A percentile compares a stretch with the other conserved stretches of the same genome.
Conservation (phyloP, 1,284 basidiomycete species). For the Fomitopsis betulina region DNA sequence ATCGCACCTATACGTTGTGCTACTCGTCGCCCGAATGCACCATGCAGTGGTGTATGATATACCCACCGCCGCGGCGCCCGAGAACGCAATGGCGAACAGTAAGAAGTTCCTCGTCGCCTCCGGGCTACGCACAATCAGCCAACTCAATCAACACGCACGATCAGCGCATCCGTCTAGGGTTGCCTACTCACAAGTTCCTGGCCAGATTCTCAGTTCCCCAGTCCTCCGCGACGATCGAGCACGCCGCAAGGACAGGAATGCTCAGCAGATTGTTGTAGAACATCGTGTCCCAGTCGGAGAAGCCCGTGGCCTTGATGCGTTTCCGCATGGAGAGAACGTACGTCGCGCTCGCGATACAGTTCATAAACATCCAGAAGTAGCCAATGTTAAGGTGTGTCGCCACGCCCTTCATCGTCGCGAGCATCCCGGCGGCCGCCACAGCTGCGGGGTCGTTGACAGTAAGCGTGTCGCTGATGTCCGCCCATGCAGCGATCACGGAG, state of each 20-base stretch:
- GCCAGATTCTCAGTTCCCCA: slow-evolving; percentile 82
- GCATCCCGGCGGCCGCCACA: slow-evolving; percentile 32
- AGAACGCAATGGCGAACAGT: slow-evolving; percentile 88
- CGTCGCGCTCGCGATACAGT: slow-evolving; percentile 88
- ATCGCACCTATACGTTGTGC: slow-evolving; percentile 89
- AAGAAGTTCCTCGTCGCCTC: slow-evolving; percentile 77
- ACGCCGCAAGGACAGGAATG: slow-evolving; percentile 84
- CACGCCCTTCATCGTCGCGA: slow-evolving; percentile 43
- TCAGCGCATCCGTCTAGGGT: background rate
- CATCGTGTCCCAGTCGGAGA: slow-evolving; percentile 99
- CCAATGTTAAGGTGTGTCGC: slow-evolving; percentile 71
- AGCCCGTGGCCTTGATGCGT: slow-evolving; percentile 95
- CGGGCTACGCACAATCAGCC: slow-evolving; percentile 51
- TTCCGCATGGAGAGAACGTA: slow-evolving; percentile 98
- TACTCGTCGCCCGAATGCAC: slow-evolving; percentile 95
- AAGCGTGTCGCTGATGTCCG: slow-evolving; percentile 68
- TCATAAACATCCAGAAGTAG: slow-evolving; percentile 95
- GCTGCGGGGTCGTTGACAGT: slow-evolving; percentile 40
- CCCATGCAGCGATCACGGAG: slow-evolving; percentile 94
- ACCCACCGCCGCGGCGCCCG: slow-evolving; percentile 93
- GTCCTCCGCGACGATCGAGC: slow-evolving; percentile 86
- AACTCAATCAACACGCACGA: background rate
- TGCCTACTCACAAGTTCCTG: slow-evolving; percentile 80
- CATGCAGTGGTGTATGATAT: slow-evolving; percentile 99
- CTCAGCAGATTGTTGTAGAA: slow-evolving; percentile 98